Percentiles rank a stretch among this genome's conserved stretches.
Evolutionary conservation across 1,284 basidiomycete genomes (phyloP).

Genomic region (Leccinum proximum): DNA sequence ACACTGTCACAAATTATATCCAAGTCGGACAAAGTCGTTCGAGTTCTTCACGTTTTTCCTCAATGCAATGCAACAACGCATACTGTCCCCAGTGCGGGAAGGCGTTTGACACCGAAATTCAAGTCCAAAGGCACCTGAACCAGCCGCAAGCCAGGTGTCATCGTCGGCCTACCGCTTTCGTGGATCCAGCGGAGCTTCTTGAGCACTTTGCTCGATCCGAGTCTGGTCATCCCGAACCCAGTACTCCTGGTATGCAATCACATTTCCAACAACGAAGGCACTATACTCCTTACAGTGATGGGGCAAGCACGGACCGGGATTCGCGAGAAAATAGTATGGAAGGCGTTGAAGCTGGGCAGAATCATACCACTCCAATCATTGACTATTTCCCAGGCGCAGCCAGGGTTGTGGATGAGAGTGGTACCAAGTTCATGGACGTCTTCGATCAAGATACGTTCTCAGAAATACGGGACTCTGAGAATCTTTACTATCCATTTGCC

Average conservation of each 20-base stretch:
- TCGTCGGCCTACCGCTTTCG: not conserved
- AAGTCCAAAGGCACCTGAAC: slow-evolving; percentile 2
- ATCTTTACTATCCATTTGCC: not conserved
- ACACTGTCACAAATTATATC: no score
- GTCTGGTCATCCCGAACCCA: not conserved
- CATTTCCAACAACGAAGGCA: not conserved
- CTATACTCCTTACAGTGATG: not conserved
- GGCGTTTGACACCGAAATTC: not conserved
- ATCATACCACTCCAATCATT: not conserved
- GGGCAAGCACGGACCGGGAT: not conserved
- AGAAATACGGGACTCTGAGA: not conserved
- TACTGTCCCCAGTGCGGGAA: slow-evolving; percentile 1
- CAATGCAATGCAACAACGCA: not conserved
- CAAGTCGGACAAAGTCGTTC: no score
- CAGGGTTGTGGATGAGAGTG: not conserved
- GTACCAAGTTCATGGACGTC: slow-evolving; percentile 1
- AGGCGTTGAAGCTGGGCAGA: not conserved
- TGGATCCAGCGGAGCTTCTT: not conserved
- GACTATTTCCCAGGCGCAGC: slow-evolving; percentile 1
- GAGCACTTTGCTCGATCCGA: not conserved
- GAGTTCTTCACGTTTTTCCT: no score
- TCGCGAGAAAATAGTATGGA: not conserved
- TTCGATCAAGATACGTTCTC: not conserved
- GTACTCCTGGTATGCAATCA: not conserved
- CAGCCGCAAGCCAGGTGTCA: not conserved